These are phyloP conservation scores for Penicillium sp. DNA, from an alignment of 2,329 filamentous ascomycete species.

Conservation along the genomic window DNA sequence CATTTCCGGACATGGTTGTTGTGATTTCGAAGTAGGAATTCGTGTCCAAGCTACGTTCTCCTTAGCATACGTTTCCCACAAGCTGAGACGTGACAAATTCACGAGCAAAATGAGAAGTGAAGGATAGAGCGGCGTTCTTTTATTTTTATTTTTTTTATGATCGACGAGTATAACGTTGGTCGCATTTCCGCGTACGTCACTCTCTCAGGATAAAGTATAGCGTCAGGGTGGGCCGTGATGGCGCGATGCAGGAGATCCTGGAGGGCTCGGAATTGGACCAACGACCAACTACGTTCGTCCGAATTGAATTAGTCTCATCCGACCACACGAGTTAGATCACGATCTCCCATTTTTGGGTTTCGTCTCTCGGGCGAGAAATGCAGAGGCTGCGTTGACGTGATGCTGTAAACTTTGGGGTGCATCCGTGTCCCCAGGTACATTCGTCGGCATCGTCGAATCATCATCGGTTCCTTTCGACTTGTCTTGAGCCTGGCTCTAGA, in stretches of 20 bases:
- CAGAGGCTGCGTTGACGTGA: background rate
- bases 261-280: constrained; percentile 1
- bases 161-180: constrained; percentile 10
- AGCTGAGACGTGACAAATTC: background rate
- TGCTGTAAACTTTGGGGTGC: background rate
- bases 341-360: background rate
- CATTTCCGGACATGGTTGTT: constrained; percentile 12
- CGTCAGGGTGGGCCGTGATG: constrained; percentile 39
- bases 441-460: background rate
- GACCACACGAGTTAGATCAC: background rate
- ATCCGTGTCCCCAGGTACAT: background rate
- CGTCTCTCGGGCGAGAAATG: constrained; percentile 18
- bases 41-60: background rate
- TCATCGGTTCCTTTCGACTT: background rate
- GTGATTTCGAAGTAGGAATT: no score
- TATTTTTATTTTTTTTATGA: constrained; percentile 11
- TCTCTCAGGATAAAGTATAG: constrained; percentile 16
- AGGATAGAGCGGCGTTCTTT: background rate
- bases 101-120: background rate
- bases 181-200: constrained; percentile 14
- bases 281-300: constrained; percentile 5
- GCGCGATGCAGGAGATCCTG: constrained; percentile 27
- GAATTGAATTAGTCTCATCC: background rate
- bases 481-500: background rate
- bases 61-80: background rate